These are phyloP conservation scores for Talinum fruticosum DNA, from an alignment of 148 eudicot genomes.

Conservation along the genomic window DNA sequence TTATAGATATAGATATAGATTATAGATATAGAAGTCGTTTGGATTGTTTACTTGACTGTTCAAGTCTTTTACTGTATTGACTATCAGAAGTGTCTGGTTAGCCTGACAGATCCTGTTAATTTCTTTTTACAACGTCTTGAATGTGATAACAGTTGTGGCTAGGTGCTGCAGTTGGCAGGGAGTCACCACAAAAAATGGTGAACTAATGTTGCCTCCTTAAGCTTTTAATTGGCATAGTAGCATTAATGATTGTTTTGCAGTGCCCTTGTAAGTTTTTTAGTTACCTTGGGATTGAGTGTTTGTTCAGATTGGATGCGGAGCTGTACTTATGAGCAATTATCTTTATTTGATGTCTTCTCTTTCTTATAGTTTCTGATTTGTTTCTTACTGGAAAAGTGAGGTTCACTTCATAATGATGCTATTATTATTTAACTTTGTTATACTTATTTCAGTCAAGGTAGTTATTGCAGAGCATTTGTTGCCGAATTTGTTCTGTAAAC, in stretches of 20 bases:
- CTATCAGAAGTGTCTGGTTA: neutral
- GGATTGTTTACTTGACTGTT: neutral
- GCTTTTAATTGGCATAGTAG: neutral
- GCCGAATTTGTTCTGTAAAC: neutral
- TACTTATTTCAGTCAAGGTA: neutral
- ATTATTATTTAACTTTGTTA: neutral
- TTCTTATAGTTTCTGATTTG: neutral
- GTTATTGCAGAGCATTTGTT: neutral
- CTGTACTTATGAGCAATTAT: neutral
- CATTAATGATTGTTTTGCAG: neutral
- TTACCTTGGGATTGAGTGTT: neutral
- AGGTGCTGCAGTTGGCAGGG: constrained; percentile 6
- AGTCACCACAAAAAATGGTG: neutral
- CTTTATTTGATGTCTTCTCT: neutral
- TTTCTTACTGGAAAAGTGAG: neutral
- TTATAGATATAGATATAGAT: too few species aligned
- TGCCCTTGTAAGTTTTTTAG: neutral
- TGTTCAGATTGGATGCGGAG: neutral
- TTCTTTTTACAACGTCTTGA: neutral
- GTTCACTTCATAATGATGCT: neutral
- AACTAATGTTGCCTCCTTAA: neutral
- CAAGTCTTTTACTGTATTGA: neutral
- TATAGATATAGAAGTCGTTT: neutral
- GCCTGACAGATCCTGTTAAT: neutral
- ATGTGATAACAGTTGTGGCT: constrained; percentile 5